Evolutionary conservation across 257 asterid genomes (phyloP).

Genomic region (Solanum sitiens): DNA sequence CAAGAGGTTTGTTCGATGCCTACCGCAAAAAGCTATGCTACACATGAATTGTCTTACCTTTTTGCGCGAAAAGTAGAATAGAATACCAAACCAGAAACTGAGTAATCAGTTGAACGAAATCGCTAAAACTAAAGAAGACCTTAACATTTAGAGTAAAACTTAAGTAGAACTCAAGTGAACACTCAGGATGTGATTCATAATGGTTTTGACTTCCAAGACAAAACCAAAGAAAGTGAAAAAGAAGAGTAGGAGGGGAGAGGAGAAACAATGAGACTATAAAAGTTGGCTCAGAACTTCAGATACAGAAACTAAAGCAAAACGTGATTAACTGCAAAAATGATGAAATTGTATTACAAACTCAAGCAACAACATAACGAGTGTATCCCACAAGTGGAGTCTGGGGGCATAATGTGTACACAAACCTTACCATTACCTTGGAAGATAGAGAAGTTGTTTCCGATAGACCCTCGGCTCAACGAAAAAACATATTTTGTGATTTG

Average conservation of each 20-base stretch:
- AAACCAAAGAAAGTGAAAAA: neutral
- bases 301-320: neutral
- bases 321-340: neutral
- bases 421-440: neutral
- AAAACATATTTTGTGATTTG: neutral
- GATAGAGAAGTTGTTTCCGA: neutral
- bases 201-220: neutral
- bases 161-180: neutral
- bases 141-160: neutral
- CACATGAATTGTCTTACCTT: neutral
- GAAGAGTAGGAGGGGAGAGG: neutral
- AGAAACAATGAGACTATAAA: neutral
- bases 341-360: neutral
- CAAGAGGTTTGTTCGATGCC: neutral
- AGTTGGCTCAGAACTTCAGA: neutral
- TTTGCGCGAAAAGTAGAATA: neutral
- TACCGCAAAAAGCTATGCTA: neutral
- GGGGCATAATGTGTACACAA: too few species aligned
- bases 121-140: neutral
- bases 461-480: neutral
- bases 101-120: neutral
- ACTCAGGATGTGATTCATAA: neutral
- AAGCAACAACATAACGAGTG: neutral
- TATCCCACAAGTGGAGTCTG: neutral
- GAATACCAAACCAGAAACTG: neutral